phyloP scores from a whole-genome alignment of 768 basidiomycete species.

The Xanthoconium purpureum region DNA sequence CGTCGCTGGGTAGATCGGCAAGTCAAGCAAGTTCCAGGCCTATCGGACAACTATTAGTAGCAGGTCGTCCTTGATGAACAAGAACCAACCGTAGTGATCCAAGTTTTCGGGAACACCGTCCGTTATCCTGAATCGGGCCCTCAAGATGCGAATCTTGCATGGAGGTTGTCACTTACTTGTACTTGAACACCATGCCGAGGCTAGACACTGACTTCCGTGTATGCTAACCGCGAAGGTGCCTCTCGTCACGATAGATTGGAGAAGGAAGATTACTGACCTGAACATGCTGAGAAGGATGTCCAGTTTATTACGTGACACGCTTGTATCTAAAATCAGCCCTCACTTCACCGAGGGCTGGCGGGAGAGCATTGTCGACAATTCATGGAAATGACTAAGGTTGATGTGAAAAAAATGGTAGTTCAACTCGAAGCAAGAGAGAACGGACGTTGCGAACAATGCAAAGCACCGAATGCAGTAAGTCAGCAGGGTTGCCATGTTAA shows the following conservation, averaged over 20 bases:
- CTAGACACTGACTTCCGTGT: constrained; percentile 50
- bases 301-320: background rate
- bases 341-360: constrained; percentile 80
- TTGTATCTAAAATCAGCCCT: constrained; percentile 19
- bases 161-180: constrained; percentile 49
- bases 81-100: constrained; percentile 66
- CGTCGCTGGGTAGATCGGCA: constrained; percentile 77
- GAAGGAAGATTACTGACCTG: constrained; percentile 46
- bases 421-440: background rate
- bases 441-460: constrained; percentile 88
- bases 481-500: background rate
- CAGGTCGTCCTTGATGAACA: background rate
- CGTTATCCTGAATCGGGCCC: constrained; percentile 50
- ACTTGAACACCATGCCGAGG: constrained; percentile 73
- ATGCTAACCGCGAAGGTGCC: constrained; percentile 38
- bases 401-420: background rate
- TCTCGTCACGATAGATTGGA: background rate
- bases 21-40: constrained; percentile 87
- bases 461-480: constrained; percentile 51
- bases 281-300: constrained; percentile 47
- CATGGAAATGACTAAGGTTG: constrained; percentile 65
- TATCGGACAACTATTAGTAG: constrained; percentile 30
- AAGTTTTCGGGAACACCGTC: constrained; percentile 63
- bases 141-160: background rate
- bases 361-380: constrained; percentile 73